These are phyloP conservation scores for Pelargonium citronellum DNA, from an alignment of 441 rosid species.

Conservation along the genomic window DNA sequence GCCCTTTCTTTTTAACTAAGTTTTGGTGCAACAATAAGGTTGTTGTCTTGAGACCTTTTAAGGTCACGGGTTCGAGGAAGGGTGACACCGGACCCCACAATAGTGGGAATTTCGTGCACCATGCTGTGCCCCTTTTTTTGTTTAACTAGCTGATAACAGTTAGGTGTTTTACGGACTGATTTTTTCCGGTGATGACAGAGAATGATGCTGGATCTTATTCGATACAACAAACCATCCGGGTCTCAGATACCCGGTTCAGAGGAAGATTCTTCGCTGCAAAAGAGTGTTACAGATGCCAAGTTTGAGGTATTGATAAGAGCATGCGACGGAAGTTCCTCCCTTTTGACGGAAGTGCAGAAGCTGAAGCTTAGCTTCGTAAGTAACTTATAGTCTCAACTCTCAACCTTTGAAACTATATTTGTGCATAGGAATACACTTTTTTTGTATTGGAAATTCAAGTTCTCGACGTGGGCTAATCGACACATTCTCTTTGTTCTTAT, in stretches of 20 bases:
- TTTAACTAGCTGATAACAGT: not conserved
- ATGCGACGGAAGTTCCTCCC: constrained; percentile 52
- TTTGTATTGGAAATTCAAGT: not conserved
- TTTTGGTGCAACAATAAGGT: not conserved
- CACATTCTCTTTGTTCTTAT: not conserved
- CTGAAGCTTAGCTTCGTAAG: constrained; percentile 27
- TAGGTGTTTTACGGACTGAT: not conserved
- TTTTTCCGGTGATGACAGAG: constrained; percentile 35
- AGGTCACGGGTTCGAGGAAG: too few species aligned
- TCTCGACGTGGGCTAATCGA: not conserved
- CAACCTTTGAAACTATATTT: not conserved
- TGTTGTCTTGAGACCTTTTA: too few species aligned
- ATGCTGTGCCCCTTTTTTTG: too few species aligned
- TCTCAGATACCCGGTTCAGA: constrained; percentile 22
- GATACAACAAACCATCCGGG: constrained; percentile 27
- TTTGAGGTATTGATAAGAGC: constrained; percentile 49
- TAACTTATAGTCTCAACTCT: constrained; percentile 2
- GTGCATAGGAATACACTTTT: not conserved
- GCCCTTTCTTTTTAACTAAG: not conserved
- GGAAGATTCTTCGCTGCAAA: constrained; percentile 20
- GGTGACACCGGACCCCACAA: too few species aligned
- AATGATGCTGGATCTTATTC: constrained; percentile 59
- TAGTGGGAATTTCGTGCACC: too few species aligned
- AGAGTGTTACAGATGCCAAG: constrained; percentile 27
- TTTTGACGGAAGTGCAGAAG: constrained; percentile 51